Base-by-base conservation (phyloP, 345 rosid species). In the Salix exigua region DNA sequence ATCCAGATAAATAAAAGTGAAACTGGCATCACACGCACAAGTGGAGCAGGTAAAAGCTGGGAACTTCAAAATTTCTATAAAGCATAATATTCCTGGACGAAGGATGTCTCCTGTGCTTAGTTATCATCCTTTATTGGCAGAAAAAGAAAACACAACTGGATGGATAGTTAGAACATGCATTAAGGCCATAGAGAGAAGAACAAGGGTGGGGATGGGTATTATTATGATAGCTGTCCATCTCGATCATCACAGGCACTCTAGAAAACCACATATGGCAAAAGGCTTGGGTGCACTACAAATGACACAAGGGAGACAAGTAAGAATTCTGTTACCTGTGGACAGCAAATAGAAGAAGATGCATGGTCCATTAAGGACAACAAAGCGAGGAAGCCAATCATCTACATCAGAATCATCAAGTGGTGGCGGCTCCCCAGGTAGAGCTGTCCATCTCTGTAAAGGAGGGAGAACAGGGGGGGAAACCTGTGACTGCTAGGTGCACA, bases 381-480 rank as follows among this genome's bases (percentile, higher is more conserved):
- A 96, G 37, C 99, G 90, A 44, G 98, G 98, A 82, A 95, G 97
- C 99, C 99, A 95, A 77, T 95, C 99, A 68, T 95, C 98, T 60
- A 95, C 97, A 26, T 96, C 99, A 6, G 85, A 73, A 85, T 96
- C 99, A 69, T 96, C 99, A 77, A 93, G 30, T 7, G 97, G 97
- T 26, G 94, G 91, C 75, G 93, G 96, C 81, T 96, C 99, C 79
- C 98, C 99, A 0, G 97, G 99, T 33, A 96, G 86, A 73, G 99
- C 96, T 75, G 89, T 85, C 98, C 99, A 96, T 80, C 99, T 90
- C 99, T 96, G 77, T 55, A 38, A 68, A 73, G n/a, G 44, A 70
- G 70, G n/a, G 61, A 37, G 72, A 63, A 14, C 30, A 76, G 60
- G 17, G 37, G 5, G 19, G 16, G 1, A 31, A 25, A 40, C 37